These are phyloP conservation scores for Limnanthes douglasii DNA, from an alignment of 345 rosid genomes.

Conservation along the genomic window DNA sequence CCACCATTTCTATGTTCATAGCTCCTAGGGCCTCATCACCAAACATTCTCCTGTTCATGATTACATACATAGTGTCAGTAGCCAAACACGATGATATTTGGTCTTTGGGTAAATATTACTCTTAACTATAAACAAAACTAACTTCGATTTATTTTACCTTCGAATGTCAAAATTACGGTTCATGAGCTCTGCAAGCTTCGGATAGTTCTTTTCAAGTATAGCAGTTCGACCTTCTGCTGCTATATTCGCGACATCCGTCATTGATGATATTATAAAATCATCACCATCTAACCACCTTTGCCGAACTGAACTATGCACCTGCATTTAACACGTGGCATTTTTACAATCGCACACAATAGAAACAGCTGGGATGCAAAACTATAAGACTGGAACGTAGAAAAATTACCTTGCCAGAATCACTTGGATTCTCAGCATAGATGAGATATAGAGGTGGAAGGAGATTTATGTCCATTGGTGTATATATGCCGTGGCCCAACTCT, in stretches of 20 bases:
- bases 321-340: slow-evolving; percentile 10
- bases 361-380: background rate
- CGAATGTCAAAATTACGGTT: slow-evolving; percentile 72
- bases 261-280: slow-evolving; percentile 46
- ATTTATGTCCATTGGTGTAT: slow-evolving; percentile 56
- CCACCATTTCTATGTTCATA: slow-evolving; percentile 83
- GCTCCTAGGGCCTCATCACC: slow-evolving; percentile 72
- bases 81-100: background rate
- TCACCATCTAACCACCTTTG: slow-evolving; percentile 92
- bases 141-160: slow-evolving; percentile 25
- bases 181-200: slow-evolving; percentile 61
- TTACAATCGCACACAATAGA: background rate
- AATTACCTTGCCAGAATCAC: slow-evolving; percentile 93
- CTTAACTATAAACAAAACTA: background rate
- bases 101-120: background rate
- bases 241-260: slow-evolving; percentile 54
- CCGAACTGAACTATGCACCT: slow-evolving; percentile 80
- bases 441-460: slow-evolving; percentile 85
- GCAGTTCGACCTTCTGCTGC: slow-evolving; percentile 54
- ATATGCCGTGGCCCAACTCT: slow-evolving; percentile 64
- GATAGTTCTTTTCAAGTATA: slow-evolving; percentile 44
- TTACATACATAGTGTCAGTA: background rate
- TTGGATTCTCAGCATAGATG: slow-evolving; percentile 90
- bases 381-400: background rate
- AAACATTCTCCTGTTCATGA: slow-evolving; percentile 43